These are phyloP conservation scores for Curvularia eragrostidis DNA, from an alignment of 2,329 filamentous ascomycete genomes.

Conservation along the genomic window DNA sequence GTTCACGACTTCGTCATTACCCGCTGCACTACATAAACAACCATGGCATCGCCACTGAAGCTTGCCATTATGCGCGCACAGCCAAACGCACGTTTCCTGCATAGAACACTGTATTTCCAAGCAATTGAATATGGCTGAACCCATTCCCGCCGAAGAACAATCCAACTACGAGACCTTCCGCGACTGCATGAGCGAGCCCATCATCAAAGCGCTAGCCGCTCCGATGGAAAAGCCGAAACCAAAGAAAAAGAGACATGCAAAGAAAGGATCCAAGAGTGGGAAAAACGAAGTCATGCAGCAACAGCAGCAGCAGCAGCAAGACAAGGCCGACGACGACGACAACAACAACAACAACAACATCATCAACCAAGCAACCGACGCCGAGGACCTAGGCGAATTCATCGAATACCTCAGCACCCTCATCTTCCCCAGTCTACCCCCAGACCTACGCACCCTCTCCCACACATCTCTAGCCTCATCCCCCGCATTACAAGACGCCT, in stretches of 20 bases:
- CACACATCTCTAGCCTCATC: conserved; percentile 63
- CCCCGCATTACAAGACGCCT: conserved; percentile 59
- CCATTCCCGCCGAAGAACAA: conserved; percentile 48
- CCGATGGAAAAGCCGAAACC: conserved; percentile 52
- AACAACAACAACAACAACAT: too few species aligned
- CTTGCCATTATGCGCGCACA: conserved; percentile 9
- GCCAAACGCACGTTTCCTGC: not conserved
- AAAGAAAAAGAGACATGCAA: conserved; percentile 53
- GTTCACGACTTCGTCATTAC: conserved; percentile 31
- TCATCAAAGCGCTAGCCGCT: conserved; percentile 67
- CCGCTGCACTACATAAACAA: conserved; percentile 23
- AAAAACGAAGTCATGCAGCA: conserved; percentile 18
- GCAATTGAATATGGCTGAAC: conserved; percentile 35
- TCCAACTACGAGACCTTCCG: conserved; percentile 72
- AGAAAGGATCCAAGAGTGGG: conserved; percentile 42
- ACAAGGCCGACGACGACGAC: too few species aligned
- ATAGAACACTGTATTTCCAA: not conserved
- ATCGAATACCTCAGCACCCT: conserved; percentile 77
- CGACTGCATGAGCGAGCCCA: conserved; percentile 73
- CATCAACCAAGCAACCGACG: conserved; percentile 52
- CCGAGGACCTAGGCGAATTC: conserved; percentile 79
- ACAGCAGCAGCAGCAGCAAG: conserved; percentile 8
- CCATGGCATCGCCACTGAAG: conserved; percentile 17
- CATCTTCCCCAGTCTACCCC: conserved; percentile 71
- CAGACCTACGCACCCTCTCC: conserved; percentile 65